A percentile compares a stretch with the other conserved stretches of the same genome.
These are phyloP conservation scores for Plasmodium chabaudi DNA, from an alignment of 169 alveolate species.

Conservation along the genomic window DNA sequence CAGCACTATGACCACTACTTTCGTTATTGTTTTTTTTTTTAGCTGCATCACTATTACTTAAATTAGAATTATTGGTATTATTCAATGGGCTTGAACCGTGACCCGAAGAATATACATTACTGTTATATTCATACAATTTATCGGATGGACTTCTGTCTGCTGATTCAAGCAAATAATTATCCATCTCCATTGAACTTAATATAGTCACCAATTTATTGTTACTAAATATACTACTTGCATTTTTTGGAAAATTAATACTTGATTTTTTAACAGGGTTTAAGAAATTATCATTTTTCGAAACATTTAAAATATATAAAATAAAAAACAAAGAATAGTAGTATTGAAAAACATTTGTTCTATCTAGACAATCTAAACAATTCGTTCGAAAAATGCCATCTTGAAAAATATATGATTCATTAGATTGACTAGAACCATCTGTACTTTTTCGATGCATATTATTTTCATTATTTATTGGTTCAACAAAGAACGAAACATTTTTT, in stretches of 20 bases:
- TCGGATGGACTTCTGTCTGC: constrained; percentile 21
- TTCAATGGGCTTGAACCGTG: background rate
- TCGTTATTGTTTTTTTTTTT: background rate
- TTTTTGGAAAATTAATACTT: constrained; percentile 34
- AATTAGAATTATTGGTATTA: background rate
- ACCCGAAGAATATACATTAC: background rate
- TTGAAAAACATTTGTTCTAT: constrained; percentile 97
- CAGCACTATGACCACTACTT: background rate
- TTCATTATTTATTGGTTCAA: constrained; percentile 38
- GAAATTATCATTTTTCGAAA: constrained; percentile 49
- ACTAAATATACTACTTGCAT: constrained; percentile 36
- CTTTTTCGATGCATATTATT: background rate
- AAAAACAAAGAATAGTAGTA: constrained; percentile 83
- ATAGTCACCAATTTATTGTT: constrained; percentile 30
- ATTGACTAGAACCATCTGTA: no score
- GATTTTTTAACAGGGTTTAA: constrained; percentile 59
- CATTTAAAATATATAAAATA: constrained; percentile 42
- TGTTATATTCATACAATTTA: constrained; percentile 24
- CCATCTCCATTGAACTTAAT: constrained; percentile 45
- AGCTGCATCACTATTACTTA: background rate
- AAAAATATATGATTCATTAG: constrained; percentile 4
- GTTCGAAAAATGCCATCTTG: constrained; percentile 96
- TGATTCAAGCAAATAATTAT: constrained; percentile 41
- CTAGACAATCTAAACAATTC: constrained; percentile 98
- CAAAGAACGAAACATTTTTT: constrained; percentile 61